phyloP scores from a whole-genome alignment of 2,329 filamentous ascomycete species.

The Neopestalotiopsis rosae region DNA sequence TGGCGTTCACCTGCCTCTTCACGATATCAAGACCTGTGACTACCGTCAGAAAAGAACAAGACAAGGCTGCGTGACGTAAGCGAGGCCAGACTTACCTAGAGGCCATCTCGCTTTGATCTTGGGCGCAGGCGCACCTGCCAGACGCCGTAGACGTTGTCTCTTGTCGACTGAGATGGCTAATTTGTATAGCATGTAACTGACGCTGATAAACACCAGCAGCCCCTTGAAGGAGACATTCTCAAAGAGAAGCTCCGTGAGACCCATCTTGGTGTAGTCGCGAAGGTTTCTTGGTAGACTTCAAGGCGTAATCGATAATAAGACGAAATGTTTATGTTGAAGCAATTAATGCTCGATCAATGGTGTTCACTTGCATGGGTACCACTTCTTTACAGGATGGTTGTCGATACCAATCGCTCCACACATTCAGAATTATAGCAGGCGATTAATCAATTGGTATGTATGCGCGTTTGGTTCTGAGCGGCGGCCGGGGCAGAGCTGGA shows the following conservation, averaged over 20 bases:
- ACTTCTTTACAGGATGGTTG: no score
- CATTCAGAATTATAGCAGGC: no score
- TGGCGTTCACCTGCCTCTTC: slow-evolving; percentile 57
- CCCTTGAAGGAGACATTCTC: slow-evolving; percentile 49
- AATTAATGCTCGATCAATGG: no score
- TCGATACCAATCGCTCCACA: no score
- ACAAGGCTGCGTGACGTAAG: slow-evolving; percentile 6
- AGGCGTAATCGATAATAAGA: neutral
- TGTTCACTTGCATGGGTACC: no score
- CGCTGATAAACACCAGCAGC: slow-evolving; percentile 42
- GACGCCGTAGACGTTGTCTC: slow-evolving; percentile 48
- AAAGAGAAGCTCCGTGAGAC: slow-evolving; percentile 55
- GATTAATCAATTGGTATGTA: no score
- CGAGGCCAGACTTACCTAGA: slow-evolving; percentile 49
- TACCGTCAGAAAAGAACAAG: slow-evolving; percentile 8
- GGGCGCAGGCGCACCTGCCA: slow-evolving; percentile 49
- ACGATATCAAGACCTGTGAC: slow-evolving; percentile 69
- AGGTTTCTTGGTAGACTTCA: neutral
- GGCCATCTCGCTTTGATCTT: slow-evolving; percentile 45
- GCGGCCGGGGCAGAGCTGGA: no score
- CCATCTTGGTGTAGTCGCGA: slow-evolving; percentile 40
- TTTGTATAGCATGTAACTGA: slow-evolving; percentile 44
- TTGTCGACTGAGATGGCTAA: slow-evolving; percentile 45
- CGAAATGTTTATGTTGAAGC: neutral
- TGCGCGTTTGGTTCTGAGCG: no score